phyloP scores from a whole-genome alignment of 768 basidiomycete genomes.

The Tulasnella sp. region DNA sequence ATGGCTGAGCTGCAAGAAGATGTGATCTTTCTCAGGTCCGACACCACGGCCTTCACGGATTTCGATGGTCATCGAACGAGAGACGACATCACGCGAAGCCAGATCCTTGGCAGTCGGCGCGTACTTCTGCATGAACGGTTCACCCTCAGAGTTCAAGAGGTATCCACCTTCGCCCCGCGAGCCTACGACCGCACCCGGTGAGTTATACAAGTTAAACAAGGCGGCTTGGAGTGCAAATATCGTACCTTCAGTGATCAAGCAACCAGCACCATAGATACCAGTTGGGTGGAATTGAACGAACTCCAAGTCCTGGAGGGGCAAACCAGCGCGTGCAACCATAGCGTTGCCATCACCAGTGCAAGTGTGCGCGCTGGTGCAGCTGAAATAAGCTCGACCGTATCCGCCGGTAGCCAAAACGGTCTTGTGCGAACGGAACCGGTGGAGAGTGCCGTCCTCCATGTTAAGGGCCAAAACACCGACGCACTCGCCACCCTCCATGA shows the following conservation, averaged over 20 bases:
- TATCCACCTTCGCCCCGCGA: constrained; percentile 99
- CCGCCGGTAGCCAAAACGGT: constrained; percentile 98
- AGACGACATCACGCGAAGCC: constrained; percentile 98
- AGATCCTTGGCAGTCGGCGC: constrained; percentile 99
- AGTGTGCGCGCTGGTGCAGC: constrained; percentile 96
- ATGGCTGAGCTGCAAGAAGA: constrained; percentile 95
- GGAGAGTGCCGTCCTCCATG: constrained; percentile 99
- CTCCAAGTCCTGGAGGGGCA: constrained; percentile 93
- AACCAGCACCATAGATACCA: constrained; percentile 98
- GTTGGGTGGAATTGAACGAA: constrained; percentile 99
- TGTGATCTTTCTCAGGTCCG: constrained; percentile 95
- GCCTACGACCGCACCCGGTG: constrained; percentile 36
- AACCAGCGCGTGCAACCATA: constrained; percentile 93
- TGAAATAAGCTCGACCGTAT: constrained; percentile 96
- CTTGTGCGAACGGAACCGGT: constrained; percentile 97
- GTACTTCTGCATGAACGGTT: constrained; percentile 99
- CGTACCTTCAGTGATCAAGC: constrained; percentile 93
- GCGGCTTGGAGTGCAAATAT: neutral
- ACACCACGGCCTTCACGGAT: constrained; percentile 98
- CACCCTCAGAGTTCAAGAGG: constrained; percentile 94
- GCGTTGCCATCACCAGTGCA: constrained; percentile 99
- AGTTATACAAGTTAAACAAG: neutral
- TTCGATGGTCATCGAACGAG: constrained; percentile 97
- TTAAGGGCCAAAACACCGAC: constrained; percentile 98
- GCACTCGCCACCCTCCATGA: constrained; percentile 98